Evolutionary conservation across 768 basidiomycete species (phyloP), one percentile per base, ranked within the genome.

Genomic region (Macrocybe gigantea): DNA sequence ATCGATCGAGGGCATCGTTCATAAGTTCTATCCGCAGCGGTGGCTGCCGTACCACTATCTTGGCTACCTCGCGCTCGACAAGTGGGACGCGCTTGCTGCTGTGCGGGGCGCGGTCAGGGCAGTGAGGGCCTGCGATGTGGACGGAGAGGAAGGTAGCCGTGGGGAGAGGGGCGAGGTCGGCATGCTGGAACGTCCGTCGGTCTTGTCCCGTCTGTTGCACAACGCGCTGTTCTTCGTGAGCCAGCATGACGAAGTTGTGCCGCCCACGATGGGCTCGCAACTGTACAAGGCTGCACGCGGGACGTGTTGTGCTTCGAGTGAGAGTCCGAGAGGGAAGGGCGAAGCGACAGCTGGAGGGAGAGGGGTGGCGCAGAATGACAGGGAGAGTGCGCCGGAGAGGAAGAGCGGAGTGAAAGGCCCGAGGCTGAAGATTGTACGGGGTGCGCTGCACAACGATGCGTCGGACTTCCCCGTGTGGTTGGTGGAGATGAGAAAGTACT

Each of bases 11-110:
- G 64, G 51, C 6, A 78, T 79, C 76, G 64, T 78, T 10, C 53
- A 59, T n/a, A 67, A 71, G 7, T 57, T 79, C 5, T 78, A 79
- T 49, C 72, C 75, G 0, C 65, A 72, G 37, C 59, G 56, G 13
- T 77, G 72, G 73, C 50, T 78, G 5, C 77, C 77, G 0, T 78
- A 79, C 52, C 73, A 67, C 33, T 70, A 73, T 48, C 65, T 79
- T 12, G 63, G 63, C 3, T 63, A 66, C 0, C 60, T 74, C 33
- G 72, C 65, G 2, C 66, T 66, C 44, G 77, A 79, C 52, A 52
- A 57, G 33, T 79, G 77, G 77, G 72, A 78, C 52, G 72, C 74
- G 2, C 29, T 67, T 1, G 46, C 39, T 0, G 69, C 69, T 0
- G 53, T 71, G 6, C 12, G 15, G 9, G 15, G 31, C 2, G 14